phyloP scores from a whole-genome alignment of 192 early-diverging fungal species.

The Podochytrium sp. region DNA sequence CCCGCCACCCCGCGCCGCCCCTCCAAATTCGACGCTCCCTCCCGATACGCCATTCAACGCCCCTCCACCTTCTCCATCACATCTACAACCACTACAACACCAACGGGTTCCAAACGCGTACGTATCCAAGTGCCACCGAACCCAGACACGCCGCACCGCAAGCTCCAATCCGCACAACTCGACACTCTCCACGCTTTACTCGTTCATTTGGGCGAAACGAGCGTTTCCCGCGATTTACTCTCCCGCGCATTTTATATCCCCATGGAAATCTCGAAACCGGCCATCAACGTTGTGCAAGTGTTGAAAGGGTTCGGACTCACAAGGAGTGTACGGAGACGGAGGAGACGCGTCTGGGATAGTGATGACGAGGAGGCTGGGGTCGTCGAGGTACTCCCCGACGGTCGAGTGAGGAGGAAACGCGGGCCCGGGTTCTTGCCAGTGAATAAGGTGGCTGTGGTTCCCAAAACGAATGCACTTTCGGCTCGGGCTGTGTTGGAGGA shows the following conservation, averaged over 20 bases:
- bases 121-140: not conserved
- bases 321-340: not conserved
- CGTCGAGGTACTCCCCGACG: not conserved
- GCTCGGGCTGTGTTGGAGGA: not conserved
- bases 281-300: not conserved
- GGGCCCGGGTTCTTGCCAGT: constrained; percentile 22
- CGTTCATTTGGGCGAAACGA: not conserved
- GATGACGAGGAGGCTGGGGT: not conserved
- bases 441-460: constrained; percentile 26
- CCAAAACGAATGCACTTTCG: constrained; percentile 1
- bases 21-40: not conserved
- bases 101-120: not conserved
- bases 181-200: not conserved
- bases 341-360: not conserved
- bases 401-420: not conserved
- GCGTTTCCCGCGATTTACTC: not conserved
- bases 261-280: constrained; percentile 8
- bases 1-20: too few species aligned
- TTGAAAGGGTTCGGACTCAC: not conserved
- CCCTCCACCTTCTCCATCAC: not conserved
- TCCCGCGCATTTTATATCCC: constrained; percentile 11
- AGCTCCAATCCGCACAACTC: constrained; percentile 3
- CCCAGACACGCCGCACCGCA: constrained; percentile 9
- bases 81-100: not conserved
- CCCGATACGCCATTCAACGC: not conserved